Percentiles rank a stretch among this genome's conserved stretches.
Conservation (phyloP, 805 yeast genomes). For the Candida ovalis region DNA sequence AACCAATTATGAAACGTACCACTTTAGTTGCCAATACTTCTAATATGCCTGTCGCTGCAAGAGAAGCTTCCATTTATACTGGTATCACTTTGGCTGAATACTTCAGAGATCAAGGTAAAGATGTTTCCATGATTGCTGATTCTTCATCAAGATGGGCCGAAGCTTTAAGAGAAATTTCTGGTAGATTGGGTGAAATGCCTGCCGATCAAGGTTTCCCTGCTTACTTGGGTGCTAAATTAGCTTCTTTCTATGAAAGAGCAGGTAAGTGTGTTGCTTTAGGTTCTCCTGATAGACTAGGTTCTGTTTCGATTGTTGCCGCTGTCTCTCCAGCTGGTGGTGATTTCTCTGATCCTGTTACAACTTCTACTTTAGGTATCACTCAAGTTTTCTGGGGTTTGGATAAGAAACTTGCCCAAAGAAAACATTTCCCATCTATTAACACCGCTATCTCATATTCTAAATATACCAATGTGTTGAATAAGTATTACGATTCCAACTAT, state of each 20-base stretch:
- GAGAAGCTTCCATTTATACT: conserved; percentile 99
- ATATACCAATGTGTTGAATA: conserved; percentile 82
- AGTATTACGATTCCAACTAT: conserved; percentile 78
- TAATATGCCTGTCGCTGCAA: conserved; percentile 99
- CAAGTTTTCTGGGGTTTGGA: conserved; percentile 99
- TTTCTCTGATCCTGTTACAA: conserved; percentile 99
- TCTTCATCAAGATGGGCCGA: conserved; percentile 99
- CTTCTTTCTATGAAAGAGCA: conserved; percentile 99
- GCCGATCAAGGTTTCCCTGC: conserved; percentile 99
- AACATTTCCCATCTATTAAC: conserved; percentile 98
- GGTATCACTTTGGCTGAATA: conserved; percentile 99
- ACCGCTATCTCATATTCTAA: conserved; percentile 96
- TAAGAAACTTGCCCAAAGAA: conserved; percentile 98
- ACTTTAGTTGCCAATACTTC: conserved; percentile 98
- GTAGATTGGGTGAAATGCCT: conserved; percentile 99
- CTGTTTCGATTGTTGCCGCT: conserved; percentile 99
- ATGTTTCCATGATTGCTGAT: conserved; percentile 99
- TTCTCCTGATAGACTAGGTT: conserved; percentile 93
- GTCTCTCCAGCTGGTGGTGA: conserved; percentile 99
- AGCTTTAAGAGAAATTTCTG: conserved; percentile 98
- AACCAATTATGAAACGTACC: conserved; percentile 99
- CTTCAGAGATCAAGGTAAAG: conserved; percentile 99
- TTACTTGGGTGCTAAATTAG: conserved; percentile 96
- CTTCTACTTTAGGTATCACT: conserved; percentile 98
- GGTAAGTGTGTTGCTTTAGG: conserved; percentile 96